Base-by-base conservation (phyloP, 2,329 filamentous ascomycete genomes). In the Teratosphaeria gauchensis region DNA sequence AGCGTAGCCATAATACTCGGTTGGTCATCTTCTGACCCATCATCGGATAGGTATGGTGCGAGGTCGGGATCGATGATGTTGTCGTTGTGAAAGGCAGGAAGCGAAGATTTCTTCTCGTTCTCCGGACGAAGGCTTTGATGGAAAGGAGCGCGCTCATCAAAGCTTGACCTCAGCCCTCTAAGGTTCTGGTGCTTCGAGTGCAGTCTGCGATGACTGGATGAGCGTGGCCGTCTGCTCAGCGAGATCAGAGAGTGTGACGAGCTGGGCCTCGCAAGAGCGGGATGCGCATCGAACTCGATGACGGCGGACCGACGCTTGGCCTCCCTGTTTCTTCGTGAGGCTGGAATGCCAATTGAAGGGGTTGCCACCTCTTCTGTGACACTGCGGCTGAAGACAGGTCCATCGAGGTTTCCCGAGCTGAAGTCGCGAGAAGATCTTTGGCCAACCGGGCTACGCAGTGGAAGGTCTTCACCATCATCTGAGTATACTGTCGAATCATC, bases 1-100 rank as follows among this genome's bases (percentile, higher is more conserved):
- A 91, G 85, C 1, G 88, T 86, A 24, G 81, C 76, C 73, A 95
- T 89, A 12, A 96, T 87, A 68, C 87, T 92, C 74, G 92, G 87
- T 66, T 95, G 89, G 64, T 99, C 92, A 42, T 89, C 92, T 67
- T 90, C 71, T 1, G 92, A 96, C 54, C 89, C 91, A 65, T 89
- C 86, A 71, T 99, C 94, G 6, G 94, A 99, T 80, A 99, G 88
- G 74, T 95, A 99, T 35, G 90, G 89, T 4, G 92, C 92, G 57
- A 99, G 78, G 68, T 99, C 94, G 1, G 94, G 94, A 70, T 99
- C 94, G 65, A 99, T 97, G 65, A 99, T 96, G 69, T 94, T 97
- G 76, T 99, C 94, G 69, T 94, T 91, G 71, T 99, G 94, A 66
- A 99, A 97, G n/a, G 91, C 91, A 16, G 92, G 87, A 38, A 96